phyloP scores from a whole-genome alignment of 169 alveolate genomes.

The Plasmodium coatneyi region DNA sequence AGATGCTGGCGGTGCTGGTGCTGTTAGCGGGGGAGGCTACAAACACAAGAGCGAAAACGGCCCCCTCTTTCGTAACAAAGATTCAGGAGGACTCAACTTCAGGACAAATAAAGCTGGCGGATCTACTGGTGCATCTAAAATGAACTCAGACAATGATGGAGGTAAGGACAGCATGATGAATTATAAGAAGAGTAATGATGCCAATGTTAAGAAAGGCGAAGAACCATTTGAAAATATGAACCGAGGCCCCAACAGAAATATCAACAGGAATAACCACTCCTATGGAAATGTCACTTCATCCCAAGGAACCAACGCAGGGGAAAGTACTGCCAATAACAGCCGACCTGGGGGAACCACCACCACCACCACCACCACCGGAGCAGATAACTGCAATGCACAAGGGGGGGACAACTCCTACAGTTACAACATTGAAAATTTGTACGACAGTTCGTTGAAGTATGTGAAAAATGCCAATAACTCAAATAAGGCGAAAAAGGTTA shows the following conservation, averaged over 20 bases:
- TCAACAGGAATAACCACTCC: neutral
- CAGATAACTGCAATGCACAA: neutral
- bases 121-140: neutral
- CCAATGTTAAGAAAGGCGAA: slow-evolving; percentile 10
- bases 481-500: slow-evolving; percentile 33
- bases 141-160: slow-evolving; percentile 1
- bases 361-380: neutral
- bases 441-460: slow-evolving; percentile 58
- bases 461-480: slow-evolving; percentile 64
- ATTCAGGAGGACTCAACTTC: neutral
- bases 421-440: slow-evolving; percentile 65
- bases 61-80: slow-evolving; percentile 7
- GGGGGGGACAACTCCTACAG: slow-evolving; percentile 15
- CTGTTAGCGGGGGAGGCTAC: neutral
- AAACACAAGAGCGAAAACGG: neutral
- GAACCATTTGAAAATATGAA: slow-evolving; percentile 33
- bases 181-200: neutral
- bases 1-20: neutral
- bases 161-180: neutral
- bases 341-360: neutral
- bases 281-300: neutral
- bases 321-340: neutral
- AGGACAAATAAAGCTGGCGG: neutral
- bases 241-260: slow-evolving; percentile 5
- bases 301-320: neutral